Conservation (phyloP, 1,284 basidiomycete genomes). For the Puccinia novopanici region DNA sequence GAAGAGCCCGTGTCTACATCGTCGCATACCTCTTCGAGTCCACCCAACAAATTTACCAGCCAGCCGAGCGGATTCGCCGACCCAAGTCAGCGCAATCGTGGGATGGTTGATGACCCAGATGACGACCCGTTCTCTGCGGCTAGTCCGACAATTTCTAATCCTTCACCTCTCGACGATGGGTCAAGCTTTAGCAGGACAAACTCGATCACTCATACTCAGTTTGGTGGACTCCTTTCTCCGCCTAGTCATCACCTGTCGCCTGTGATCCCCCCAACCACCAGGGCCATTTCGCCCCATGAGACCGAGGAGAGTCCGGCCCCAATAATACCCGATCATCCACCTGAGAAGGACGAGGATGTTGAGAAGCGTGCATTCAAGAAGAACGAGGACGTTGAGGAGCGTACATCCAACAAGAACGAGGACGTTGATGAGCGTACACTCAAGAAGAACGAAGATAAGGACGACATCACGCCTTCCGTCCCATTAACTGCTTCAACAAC, state of each 20-base stretch:
- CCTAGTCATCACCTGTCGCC: not conserved
- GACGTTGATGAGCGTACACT: not conserved
- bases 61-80: not conserved
- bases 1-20: not conserved
- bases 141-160: slow-evolving; percentile 43
- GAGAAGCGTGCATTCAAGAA: not conserved
- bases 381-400: not conserved
- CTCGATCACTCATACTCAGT: not conserved
- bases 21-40: not conserved
- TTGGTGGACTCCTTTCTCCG: not conserved
- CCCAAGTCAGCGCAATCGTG: not conserved
- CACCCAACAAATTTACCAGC: not conserved
- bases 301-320: not conserved
- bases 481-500: not conserved
- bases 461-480: not conserved
- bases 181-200: not conserved
- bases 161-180: slow-evolving; percentile 14
- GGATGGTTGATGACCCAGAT: slow-evolving; percentile 16
- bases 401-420: not conserved
- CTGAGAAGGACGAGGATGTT: not conserved
- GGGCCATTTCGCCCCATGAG: not conserved
- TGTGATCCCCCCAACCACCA: not conserved
- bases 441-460: not conserved
- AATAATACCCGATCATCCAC: not conserved
- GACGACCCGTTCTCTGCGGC: slow-evolving; percentile 44